phyloP scores from a whole-genome alignment of 495 filamentous ascomycete genomes.

The Chaetomium fimeti region DNA sequence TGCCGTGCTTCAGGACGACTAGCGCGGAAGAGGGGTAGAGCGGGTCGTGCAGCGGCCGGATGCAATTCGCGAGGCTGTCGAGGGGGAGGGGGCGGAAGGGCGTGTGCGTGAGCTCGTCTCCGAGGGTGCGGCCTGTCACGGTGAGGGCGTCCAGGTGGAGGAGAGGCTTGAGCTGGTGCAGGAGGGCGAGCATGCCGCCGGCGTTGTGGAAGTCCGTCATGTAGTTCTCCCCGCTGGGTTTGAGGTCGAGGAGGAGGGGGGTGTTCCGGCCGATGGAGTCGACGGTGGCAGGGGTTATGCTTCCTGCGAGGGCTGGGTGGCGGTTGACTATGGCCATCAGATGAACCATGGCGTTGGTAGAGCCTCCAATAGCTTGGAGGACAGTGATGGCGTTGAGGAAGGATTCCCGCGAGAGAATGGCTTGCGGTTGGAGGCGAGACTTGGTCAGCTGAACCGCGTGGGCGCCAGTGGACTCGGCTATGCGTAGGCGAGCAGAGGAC shows the following conservation, averaged over 20 bases:
- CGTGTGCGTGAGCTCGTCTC: constrained; percentile 51
- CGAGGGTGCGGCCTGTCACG: constrained; percentile 58
- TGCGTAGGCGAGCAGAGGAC: constrained; percentile 60
- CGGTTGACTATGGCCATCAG: constrained; percentile 63
- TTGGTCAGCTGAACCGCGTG: constrained; percentile 47
- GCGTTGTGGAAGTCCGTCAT: constrained; percentile 72
- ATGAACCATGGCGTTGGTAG: constrained; percentile 67
- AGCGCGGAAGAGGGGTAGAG: constrained; percentile 57
- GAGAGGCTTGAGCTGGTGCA: constrained; percentile 56
- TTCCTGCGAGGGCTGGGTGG: constrained; percentile 54
- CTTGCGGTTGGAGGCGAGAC: constrained; percentile 46
- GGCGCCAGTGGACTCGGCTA: constrained; percentile 62
- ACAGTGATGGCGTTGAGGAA: constrained; percentile 68
- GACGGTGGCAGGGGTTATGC: constrained; percentile 58
- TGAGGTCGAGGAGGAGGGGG: constrained; percentile 63
- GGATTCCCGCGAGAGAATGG: constrained; percentile 57
- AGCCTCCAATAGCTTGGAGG: constrained; percentile 67
- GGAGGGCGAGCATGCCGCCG: constrained; percentile 61
- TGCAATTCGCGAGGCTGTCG: constrained; percentile 27
- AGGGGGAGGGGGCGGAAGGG: constrained; percentile 45
- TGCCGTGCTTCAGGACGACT: constrained; percentile 52
- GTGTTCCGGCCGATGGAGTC: constrained; percentile 60
- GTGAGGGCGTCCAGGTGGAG: constrained; percentile 58
- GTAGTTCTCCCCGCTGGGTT: constrained; percentile 67
- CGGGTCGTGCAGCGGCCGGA: constrained; percentile 53